Evolutionary conservation across 1,139 yeast species (phyloP).

Genomic region (Hemisphaericaspora xylanilytica): DNA sequence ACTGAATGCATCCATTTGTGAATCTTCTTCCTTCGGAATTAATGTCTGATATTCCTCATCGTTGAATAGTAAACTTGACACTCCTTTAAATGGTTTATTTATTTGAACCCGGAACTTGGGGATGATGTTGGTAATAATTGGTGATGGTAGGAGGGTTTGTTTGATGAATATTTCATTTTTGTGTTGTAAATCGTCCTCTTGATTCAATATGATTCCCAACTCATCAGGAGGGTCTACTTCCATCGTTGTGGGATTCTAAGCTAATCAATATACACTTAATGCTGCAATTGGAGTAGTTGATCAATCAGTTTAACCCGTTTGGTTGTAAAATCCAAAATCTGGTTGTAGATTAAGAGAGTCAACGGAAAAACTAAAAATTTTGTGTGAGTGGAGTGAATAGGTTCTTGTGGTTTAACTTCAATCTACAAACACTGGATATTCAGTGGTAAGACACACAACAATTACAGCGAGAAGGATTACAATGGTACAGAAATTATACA

Average conservation of each 20-base stretch:
- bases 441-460: too few species aligned
- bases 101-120: slow-evolving; percentile 33
- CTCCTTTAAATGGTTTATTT: slow-evolving; percentile 34
- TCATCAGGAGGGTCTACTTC: slow-evolving; percentile 10
- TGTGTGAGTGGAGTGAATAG: too few species aligned
- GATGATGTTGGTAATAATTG: slow-evolving; percentile 32
- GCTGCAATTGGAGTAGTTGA: too few species aligned
- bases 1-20: slow-evolving; percentile 38
- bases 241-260: slow-evolving; percentile 2
- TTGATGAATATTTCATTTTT: slow-evolving; percentile 21
- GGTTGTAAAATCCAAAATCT: too few species aligned
- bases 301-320: too few species aligned
- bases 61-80: slow-evolving; percentile 32
- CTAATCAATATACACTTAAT: background rate
- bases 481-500: slow-evolving; percentile 12
- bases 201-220: slow-evolving; percentile 6
- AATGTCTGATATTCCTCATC: slow-evolving; percentile 41
- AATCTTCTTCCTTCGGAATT: slow-evolving; percentile 38
- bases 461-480: too few species aligned
- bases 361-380: too few species aligned
- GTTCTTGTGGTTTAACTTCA: too few species aligned
- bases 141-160: slow-evolving; percentile 39
- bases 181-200: background rate
- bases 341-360: too few species aligned
- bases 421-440: too few species aligned